A percentile compares a stretch with the other conserved stretches of the same genome.
Evolutionary conservation across 306 rosid species (phyloP).

Genomic region (Cucumis hystrix): DNA sequence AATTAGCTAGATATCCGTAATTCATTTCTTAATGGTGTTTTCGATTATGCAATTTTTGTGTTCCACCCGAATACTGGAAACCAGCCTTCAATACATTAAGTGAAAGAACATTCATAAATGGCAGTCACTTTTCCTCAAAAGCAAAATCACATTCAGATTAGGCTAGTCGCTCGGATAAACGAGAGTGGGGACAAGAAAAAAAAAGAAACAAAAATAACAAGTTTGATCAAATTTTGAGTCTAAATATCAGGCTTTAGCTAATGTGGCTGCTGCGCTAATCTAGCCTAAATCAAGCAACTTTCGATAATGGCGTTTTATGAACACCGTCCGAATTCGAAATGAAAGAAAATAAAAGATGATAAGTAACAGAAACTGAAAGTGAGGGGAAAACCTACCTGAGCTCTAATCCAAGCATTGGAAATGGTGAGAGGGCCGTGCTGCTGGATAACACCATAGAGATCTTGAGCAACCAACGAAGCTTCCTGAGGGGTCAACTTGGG

Average conservation of each 20-base stretch:
- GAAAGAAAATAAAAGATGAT: not conserved
- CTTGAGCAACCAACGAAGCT: conserved; percentile 31
- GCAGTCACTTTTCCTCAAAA: not conserved
- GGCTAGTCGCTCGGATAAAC: not conserved
- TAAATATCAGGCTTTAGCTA: not conserved
- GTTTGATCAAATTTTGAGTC: not conserved
- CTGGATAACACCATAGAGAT: conserved; percentile 28
- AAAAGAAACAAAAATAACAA: not conserved
- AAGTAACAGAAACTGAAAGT: not conserved
- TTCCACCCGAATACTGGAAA: not conserved
- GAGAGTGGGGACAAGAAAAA: not conserved
- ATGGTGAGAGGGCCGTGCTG: conserved; percentile 30
- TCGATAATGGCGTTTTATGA: not conserved
- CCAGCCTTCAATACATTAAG: not conserved
- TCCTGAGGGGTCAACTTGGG: conserved; percentile 32
- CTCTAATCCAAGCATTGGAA: conserved; percentile 34
- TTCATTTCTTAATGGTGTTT: not conserved
- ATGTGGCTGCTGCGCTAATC: not conserved
- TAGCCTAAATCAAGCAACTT: not conserved
- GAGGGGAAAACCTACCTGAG: conserved; percentile 26
- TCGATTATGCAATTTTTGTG: not conserved
- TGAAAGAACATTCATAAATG: not conserved
- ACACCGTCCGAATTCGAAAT: not conserved
- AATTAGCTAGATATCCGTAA: not conserved
- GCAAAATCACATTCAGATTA: not conserved